Evolutionary conservation across 148 eudicot species (phyloP).

Genomic region (Cornus florida): DNA sequence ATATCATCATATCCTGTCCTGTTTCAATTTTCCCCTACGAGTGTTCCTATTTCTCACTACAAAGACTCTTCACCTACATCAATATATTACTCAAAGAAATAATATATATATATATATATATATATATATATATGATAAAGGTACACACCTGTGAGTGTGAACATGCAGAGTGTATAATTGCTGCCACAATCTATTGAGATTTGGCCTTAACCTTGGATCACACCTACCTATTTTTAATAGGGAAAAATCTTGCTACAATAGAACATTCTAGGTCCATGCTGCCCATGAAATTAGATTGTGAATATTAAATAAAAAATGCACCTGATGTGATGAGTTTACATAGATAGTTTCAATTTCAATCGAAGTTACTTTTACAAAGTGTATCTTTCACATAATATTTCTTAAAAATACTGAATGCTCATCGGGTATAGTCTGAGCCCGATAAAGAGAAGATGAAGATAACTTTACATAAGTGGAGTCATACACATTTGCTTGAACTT

Average conservation of each 20-base stretch:
- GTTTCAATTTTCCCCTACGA: slow-evolving; percentile 26
- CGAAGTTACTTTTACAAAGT: too few relatives aligned
- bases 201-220: slow-evolving; percentile 5
- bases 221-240: neutral
- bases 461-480: too few relatives aligned
- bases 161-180: neutral
- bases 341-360: too few relatives aligned
- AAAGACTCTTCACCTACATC: slow-evolving; percentile 9
- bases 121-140: neutral
- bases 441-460: too few relatives aligned
- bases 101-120: too few relatives aligned
- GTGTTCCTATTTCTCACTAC: slow-evolving; percentile 40
- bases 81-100: neutral
- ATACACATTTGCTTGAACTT: too few relatives aligned
- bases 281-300: neutral
- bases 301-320: neutral
- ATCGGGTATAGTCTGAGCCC: too few relatives aligned
- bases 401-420: too few relatives aligned
- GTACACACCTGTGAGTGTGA: neutral
- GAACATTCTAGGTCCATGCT: neutral
- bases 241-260: neutral
- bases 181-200: slow-evolving; percentile 16
- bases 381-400: too few relatives aligned
- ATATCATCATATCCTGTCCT: neutral
- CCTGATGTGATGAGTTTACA: too few relatives aligned